Evolutionary conservation across 371 early-diverging fungal genomes (phyloP), one percentile per base, ranked within the genome.

Genomic region (Mortierella sp.): DNA sequence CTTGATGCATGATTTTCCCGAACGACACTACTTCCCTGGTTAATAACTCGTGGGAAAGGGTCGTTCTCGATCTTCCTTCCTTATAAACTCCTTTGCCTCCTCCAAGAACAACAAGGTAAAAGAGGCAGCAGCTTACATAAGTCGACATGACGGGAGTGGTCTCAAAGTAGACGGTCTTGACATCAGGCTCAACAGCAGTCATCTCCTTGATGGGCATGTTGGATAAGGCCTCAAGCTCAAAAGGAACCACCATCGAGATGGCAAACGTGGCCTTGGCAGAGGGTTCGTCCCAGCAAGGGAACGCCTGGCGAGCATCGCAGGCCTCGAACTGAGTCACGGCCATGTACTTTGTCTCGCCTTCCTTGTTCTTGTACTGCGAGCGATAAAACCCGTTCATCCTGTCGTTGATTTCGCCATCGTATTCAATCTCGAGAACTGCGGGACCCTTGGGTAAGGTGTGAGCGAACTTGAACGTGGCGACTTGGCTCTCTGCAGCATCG

Each of bases 281-380:
- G 28, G 97, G 97, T 89, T 97, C 96, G 84, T 97, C 95, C 95
- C 96, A 98, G 88, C 96, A 98, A 13, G 99, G 99, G 87, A 99
- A 96, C 3, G 95, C 96, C 45, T 94, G 90, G 70, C 99, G 92
- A 26, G 96, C 96, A 87, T 95, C 94, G 8, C 97, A 96, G 10
- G 99, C 92, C 88, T 98, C 97, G 89, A 98, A 98, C 86, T 99
- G 98, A 3, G 98, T 98, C 24, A 93, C 94, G 13, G 93, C 94
- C 90, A 97, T 90, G 80, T 90, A 86, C 86, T 91, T 92, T 71
- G 90, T 91, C 44, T 92, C 80, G 45, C 95, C 96, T 45, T 91
- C 79, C 3, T 77, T 73, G 83, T 95, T 93, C 70, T 91, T 92
- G 88, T 95, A 97, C 26, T 89, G 83, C 71, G 92, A 90, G 52